These are phyloP conservation scores for Emericellopsis atlantica DNA, from an alignment of 2,329 filamentous ascomycete genomes.

Conservation along the genomic window DNA sequence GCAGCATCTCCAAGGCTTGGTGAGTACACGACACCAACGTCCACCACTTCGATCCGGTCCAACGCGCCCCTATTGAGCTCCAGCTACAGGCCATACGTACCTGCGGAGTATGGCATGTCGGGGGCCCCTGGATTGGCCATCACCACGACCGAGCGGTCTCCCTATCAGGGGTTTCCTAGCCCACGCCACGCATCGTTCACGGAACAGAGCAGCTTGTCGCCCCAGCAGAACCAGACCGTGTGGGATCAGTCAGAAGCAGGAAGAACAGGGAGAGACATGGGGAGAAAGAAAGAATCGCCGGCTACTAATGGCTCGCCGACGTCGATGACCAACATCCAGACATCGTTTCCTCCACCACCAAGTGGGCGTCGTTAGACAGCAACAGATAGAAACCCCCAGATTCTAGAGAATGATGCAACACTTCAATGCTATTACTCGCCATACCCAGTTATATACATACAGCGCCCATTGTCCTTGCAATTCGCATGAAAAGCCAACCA, in stretches of 20 bases:
- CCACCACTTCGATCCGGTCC: slow-evolving; percentile 18
- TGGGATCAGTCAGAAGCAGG: not conserved
- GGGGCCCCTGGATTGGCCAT: slow-evolving; percentile 11
- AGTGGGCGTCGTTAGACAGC: not conserved
- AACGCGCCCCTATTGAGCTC: slow-evolving; percentile 18
- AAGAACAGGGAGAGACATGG: not conserved
- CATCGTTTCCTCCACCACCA: slow-evolving; percentile 15
- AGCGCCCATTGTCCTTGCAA: slow-evolving; percentile 16
- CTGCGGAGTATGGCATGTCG: slow-evolving; percentile 14
- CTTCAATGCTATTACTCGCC: not conserved
- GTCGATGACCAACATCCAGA: slow-evolving; percentile 13
- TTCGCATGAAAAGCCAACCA: slow-evolving; percentile 20
- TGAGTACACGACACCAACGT: slow-evolving; percentile 15
- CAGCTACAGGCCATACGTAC: slow-evolving; percentile 11
- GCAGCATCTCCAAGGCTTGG: not conserved
- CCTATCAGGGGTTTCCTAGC: not conserved
- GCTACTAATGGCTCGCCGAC: not conserved
- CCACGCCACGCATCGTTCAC: not conserved
- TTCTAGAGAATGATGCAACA: no score
- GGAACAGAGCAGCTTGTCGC: not conserved
- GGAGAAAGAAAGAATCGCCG: not conserved
- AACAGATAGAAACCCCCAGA: no score
- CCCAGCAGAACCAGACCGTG: not conserved
- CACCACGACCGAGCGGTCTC: slow-evolving; percentile 3
- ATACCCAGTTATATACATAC: slow-evolving; percentile 20